Base-by-base conservation (phyloP, 495 filamentous ascomycete genomes). In the Talaromyces ruber region DNA sequence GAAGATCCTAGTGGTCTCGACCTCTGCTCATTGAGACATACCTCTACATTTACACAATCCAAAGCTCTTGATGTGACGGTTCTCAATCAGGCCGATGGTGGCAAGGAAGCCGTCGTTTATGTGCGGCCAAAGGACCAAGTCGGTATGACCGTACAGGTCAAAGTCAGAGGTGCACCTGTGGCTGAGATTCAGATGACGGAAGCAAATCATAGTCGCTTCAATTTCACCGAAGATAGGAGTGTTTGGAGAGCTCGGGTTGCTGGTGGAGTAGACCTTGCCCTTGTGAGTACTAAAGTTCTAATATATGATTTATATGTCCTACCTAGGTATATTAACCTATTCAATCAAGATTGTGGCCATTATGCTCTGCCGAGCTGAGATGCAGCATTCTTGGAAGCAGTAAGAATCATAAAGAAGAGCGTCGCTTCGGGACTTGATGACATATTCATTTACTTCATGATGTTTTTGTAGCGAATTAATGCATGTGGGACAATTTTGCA, bases 281-380 rank as follows among this genome's bases (percentile, higher is more conserved):
- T 65, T 8, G 63, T 65, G 39, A 63, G 63, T 63, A 51, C 25
- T 8, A 29, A 29, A n/a, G 43, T 51, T 25, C 26, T 18, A 6
- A 43, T n/a, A 45, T 65, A 11, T 8, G 8, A 54, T 6, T 22
- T 25, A 6, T 24, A 58, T 39, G 18, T 18, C 47, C 7, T 22
- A 39, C 7, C 6, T 39, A 16, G 12, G 34, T 4, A 39, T 51
- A 29, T 39, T 58, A 63, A 63, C 29, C 56, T 59, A 14, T 21
- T 28, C 6, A 11, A 24, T 25, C 18, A 18, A 65, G 63, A 63
- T 65, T 24, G 43, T 65, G 22, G 63, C 34, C 28, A 47, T 59
- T 25, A 62, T 65, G 60, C 61, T 65, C 25, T 63, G 61, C 21
- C 63, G 63, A 58, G 63, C 63, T 29, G 61, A 65, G 51, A 64